Evolutionary conservation across 257 asterid species (phyloP).

Genomic region (Petunia axillaris): DNA sequence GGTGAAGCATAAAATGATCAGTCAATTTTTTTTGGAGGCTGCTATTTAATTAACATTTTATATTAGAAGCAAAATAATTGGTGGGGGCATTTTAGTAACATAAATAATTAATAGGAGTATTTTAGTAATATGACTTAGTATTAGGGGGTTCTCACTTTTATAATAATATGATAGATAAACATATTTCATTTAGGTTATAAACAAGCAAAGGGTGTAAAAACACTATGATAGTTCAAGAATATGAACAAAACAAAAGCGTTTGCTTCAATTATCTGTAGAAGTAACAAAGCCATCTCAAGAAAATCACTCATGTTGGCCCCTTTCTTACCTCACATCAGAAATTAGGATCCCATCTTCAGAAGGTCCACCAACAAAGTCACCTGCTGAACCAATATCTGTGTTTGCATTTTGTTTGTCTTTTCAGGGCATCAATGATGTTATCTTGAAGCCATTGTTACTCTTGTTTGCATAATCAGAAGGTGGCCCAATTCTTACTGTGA

Average conservation of each 20-base stretch:
- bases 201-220: slow-evolving; percentile 24
- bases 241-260: slow-evolving; percentile 13
- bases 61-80: no score
- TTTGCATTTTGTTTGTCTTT: neutral
- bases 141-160: no score
- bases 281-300: slow-evolving; percentile 28
- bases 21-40: no score
- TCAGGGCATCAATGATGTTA: slow-evolving; percentile 8
- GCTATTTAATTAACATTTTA: no score
- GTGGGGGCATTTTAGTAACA: no score
- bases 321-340: slow-evolving; percentile 23
- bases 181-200: slow-evolving; percentile 18
- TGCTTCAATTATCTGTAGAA: neutral
- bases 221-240: neutral
- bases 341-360: slow-evolving; percentile 36
- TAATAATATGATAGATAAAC: neutral
- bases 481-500: neutral
- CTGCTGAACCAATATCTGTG: slow-evolving; percentile 35
- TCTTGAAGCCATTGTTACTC: neutral
- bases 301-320: slow-evolving; percentile 34
- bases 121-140: no score
- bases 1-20: no score
- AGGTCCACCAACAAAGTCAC: slow-evolving; percentile 40
- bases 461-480: neutral
- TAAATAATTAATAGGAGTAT: no score